Base-by-base conservation (phyloP, 495 filamentous ascomycete species). In the Penicillium silybi region DNA sequence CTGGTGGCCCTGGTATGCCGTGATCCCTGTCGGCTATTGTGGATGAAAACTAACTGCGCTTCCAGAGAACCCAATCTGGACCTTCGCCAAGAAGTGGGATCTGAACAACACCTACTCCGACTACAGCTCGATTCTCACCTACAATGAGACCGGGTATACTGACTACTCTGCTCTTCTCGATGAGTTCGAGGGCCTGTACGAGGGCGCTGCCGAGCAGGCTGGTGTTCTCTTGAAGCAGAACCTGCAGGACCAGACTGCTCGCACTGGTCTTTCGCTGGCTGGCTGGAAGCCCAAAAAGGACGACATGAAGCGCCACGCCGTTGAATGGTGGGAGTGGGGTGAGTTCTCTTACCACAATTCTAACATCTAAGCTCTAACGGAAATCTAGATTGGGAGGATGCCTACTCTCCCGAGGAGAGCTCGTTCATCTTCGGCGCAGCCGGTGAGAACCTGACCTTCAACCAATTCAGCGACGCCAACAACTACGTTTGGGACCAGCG, bases 401-500 rank as follows among this genome's bases (percentile, higher is more conserved):
- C 75, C 5, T 76, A 67, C 46, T 50, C 74, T 5, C 76, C 81
- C 52, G 75, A 78, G 53, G 54, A 67, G 34, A 74, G 71, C 54
- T 78, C 75, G 6, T 65, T 74, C 41, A 61, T 73, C 27, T 79
- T 74, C 40, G 63, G 70, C 10, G 61, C 68, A 20, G 74, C 71
- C 16, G 73, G 69, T 22, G 41, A 72, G 48, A 79, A 79, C 57
- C 57, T 74, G 5, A 76, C 75, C 6, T 78, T 73, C 54, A 72
- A 78, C 58, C 70, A 76, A 48, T 79, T 69, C 47, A 75, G 73
- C 19, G 77, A 81, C 8, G 76, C 73, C 26, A 88, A 89, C 61
- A 84, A 88, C 64, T 85, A 80, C 51, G 84, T 87, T 18, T 70
- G 74, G 52, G 87, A 90, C 62, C 77, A 79, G 35, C 75, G 82